Percentiles rank a stretch among this genome's conserved stretches.
These are phyloP conservation scores for Blumeriella jaapii DNA, from an alignment of 2,329 filamentous ascomycete species.

Conservation along the genomic window DNA sequence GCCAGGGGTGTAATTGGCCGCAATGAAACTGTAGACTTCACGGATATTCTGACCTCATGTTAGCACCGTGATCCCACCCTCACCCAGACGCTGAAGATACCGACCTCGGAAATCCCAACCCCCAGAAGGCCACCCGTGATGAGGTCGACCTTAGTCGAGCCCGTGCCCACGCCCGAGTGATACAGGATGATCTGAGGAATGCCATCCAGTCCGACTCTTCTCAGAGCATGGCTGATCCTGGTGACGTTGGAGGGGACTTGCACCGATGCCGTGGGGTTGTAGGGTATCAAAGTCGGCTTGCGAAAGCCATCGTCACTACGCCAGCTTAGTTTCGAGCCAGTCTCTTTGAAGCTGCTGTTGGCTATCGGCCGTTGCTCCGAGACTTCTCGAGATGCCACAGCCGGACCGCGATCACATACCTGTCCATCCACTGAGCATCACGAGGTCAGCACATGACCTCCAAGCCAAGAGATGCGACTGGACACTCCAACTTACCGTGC, in stretches of 20 bases:
- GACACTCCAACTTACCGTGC: constrained; percentile 18
- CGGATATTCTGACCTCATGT: constrained; percentile 35
- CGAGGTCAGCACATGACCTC: background rate
- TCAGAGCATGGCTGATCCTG: constrained; percentile 46
- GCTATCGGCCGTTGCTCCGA: background rate
- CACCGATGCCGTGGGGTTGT: constrained; percentile 48
- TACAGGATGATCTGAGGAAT: constrained; percentile 47
- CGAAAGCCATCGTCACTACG: constrained; percentile 23
- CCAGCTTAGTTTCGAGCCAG: constrained; percentile 1
- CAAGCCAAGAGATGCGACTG: too few relatives aligned
- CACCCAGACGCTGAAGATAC: background rate
- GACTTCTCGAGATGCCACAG: background rate
- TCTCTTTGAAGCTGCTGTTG: background rate
- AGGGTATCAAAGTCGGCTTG: constrained; percentile 32
- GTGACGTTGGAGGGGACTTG: constrained; percentile 49
- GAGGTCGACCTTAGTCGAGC: constrained; percentile 36
- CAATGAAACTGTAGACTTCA: constrained; percentile 38
- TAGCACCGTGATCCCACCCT: background rate
- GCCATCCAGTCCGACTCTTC: constrained; percentile 37
- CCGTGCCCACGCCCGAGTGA: constrained; percentile 48
- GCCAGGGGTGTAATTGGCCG: constrained; percentile 29
- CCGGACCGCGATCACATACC: constrained; percentile 7
- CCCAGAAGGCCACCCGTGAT: constrained; percentile 45
- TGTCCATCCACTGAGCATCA: constrained; percentile 8
- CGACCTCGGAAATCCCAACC: constrained; percentile 33